Conservation (phyloP, 177 flowering plant species). For the Tripterygium wilfordii region DNA sequence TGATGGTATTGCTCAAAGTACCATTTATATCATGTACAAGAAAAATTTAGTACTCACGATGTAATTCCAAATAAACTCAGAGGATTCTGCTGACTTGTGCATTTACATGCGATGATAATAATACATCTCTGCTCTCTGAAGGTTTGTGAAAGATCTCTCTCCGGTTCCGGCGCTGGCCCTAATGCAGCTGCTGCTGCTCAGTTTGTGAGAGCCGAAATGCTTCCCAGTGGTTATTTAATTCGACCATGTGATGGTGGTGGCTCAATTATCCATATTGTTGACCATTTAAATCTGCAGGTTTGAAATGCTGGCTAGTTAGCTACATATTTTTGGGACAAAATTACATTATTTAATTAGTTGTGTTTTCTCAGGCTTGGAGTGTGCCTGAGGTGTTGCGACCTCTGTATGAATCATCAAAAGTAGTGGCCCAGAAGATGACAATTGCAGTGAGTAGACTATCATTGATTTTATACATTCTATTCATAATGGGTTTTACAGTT, state of each 20-base stretch:
- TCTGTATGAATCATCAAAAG: constrained; percentile 81
- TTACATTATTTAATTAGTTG: not conserved
- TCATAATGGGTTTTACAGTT: no score
- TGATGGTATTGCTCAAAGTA: no score
- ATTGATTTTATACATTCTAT: no score
- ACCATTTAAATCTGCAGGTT: constrained; percentile 88
- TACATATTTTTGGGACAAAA: not conserved
- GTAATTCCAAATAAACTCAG: no score
- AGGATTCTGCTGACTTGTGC: no score
- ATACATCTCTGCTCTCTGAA: constrained; percentile 7
- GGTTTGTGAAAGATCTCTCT: constrained; percentile 91
- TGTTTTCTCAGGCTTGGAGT: constrained; percentile 54
- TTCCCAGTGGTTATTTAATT: constrained; percentile 86
- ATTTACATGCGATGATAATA: not conserved
- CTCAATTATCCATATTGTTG: constrained; percentile 85
- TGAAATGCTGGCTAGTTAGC: not conserved
- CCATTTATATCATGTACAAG: no score
- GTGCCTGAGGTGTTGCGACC: constrained; percentile 89
- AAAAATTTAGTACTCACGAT: no score
- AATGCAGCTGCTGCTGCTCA: constrained; percentile 60
- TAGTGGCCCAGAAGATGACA: constrained; percentile 83
- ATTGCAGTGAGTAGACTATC: constrained; percentile 63
- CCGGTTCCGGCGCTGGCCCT: constrained; percentile 85
- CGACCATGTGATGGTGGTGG: constrained; percentile 96
- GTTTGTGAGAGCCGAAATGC: constrained; percentile 81